Conservation (phyloP, 2,329 filamentous ascomycete species). For the Fusarium sp. region DNA sequence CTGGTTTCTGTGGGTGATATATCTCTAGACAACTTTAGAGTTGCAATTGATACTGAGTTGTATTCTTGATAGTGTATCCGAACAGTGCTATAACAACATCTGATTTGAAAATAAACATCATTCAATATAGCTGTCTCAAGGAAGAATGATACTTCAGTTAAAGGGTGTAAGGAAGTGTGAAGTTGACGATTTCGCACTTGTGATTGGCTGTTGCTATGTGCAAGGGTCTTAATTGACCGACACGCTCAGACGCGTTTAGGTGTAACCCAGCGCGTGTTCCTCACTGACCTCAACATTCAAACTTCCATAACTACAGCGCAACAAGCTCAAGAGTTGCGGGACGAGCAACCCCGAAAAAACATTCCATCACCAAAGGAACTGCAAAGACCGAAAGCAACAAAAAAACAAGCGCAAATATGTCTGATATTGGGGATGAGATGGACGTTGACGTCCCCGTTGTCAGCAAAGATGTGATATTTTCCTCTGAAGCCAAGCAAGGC, state of each 20-base stretch:
- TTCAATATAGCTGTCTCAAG: not conserved
- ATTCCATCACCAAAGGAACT: not conserved
- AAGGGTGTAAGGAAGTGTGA: not conserved
- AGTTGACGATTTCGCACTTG: not conserved
- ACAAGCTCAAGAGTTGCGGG: not conserved
- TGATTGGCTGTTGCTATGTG: conserved; percentile 18
- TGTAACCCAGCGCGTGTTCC: conserved; percentile 40
- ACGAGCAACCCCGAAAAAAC: not conserved
- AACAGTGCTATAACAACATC: not conserved
- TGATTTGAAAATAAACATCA: not conserved
- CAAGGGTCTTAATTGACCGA: conserved; percentile 42
- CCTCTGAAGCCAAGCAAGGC: conserved; percentile 80
- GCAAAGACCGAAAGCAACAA: not conserved
- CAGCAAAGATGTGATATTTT: conserved; percentile 69
- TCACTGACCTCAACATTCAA: conserved; percentile 37
- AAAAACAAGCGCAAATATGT: conserved; percentile 53
- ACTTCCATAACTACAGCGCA: conserved; percentile 1
- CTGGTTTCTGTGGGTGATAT: conserved; percentile 2
- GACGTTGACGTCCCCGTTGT: conserved; percentile 61
- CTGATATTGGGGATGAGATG: conserved; percentile 68
- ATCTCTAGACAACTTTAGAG: conserved; percentile 13
- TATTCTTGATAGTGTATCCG: no score
- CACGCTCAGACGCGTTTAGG: conserved; percentile 44
- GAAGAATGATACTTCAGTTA: not conserved
- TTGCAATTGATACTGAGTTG: conserved; percentile 6